Evolutionary conservation across 225 moss, liverwort and hornwort genomes (phyloP).

Genomic region (Thuidium tamariscinum): DNA sequence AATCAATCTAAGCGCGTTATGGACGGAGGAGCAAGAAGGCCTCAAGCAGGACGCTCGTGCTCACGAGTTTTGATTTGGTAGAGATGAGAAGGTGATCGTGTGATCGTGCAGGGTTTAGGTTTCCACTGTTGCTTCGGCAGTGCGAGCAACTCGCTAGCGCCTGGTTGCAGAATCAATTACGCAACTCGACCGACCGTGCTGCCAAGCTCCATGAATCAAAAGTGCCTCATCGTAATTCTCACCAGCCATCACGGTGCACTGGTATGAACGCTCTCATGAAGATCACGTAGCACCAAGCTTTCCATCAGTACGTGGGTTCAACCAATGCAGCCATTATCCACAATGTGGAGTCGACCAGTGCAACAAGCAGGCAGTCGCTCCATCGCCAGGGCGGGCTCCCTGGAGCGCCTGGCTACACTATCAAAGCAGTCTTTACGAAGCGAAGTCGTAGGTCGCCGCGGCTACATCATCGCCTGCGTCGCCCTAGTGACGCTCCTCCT

Average conservation of each 20-base stretch:
- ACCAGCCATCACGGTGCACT: not conserved
- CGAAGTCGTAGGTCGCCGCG: not conserved
- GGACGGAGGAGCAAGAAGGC: not conserved
- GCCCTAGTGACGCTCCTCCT: constrained; percentile 22
- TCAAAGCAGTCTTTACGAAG: not conserved
- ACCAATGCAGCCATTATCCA: not conserved
- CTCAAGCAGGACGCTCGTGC: not conserved
- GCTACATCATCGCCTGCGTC: constrained; percentile 5
- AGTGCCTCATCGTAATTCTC: not conserved
- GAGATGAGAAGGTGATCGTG: not conserved
- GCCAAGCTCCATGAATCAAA: not conserved
- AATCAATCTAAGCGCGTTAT: not conserved
- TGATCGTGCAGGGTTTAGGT: not conserved
- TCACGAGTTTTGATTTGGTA: not conserved
- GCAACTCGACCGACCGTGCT: not conserved
- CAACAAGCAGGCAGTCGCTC: not conserved
- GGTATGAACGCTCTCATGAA: not conserved
- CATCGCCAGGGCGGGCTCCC: not conserved
- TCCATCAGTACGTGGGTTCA: not conserved
- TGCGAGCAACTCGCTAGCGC: not conserved
- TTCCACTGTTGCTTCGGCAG: not conserved
- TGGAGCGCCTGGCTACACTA: not conserved
- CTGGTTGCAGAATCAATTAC: not conserved
- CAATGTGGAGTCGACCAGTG: not conserved
- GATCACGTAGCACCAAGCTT: not conserved